A percentile compares a stretch with the other conserved stretches of the same genome.
Conservation (phyloP, 257 asterid species). For the Nyctanthes arbortristis region DNA sequence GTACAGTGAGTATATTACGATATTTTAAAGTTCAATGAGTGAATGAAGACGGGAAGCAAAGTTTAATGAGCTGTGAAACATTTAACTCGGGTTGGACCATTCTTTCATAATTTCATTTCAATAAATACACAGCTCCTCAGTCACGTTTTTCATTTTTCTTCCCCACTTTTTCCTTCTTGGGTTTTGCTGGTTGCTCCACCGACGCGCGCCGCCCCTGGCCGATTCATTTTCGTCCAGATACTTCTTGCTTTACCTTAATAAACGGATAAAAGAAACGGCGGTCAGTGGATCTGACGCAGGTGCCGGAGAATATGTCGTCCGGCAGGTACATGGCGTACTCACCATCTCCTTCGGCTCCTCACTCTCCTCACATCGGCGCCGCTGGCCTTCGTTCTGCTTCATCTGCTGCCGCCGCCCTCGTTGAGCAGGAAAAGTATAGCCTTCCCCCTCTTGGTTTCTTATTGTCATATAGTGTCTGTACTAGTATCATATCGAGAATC, state of each 20-base stretch:
- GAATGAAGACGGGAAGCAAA: too few species aligned
- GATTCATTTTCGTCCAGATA: constrained; percentile 20
- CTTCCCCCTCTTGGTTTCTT: background rate
- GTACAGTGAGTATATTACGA: too few species aligned
- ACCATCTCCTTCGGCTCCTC: constrained; percentile 81
- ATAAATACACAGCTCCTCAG: constrained; percentile 33
- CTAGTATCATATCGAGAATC: constrained; percentile 1
- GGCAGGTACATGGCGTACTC: constrained; percentile 89
- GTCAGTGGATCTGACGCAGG: constrained; percentile 49
- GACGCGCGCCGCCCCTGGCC: constrained; percentile 39
- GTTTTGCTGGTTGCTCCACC: constrained; percentile 41
- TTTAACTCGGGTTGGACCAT: constrained; percentile 6
- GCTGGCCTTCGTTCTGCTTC: constrained; percentile 48
- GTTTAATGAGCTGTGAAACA: too few species aligned
- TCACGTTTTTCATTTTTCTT: constrained; percentile 17
- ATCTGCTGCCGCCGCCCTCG: constrained; percentile 43
- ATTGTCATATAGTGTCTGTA: background rate
- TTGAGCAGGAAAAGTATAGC: constrained; percentile 64
- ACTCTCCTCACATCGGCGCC: constrained; percentile 74
- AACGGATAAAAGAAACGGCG: constrained; percentile 23
- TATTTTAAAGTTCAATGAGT: too few species aligned
- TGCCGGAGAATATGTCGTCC: constrained; percentile 65
- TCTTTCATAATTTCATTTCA: constrained; percentile 22
- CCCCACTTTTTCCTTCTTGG: constrained; percentile 17
- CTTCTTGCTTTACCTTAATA: constrained; percentile 21